Conservation (phyloP, 2,329 filamentous ascomycete species). For the Simplicillium aogashimaense region DNA sequence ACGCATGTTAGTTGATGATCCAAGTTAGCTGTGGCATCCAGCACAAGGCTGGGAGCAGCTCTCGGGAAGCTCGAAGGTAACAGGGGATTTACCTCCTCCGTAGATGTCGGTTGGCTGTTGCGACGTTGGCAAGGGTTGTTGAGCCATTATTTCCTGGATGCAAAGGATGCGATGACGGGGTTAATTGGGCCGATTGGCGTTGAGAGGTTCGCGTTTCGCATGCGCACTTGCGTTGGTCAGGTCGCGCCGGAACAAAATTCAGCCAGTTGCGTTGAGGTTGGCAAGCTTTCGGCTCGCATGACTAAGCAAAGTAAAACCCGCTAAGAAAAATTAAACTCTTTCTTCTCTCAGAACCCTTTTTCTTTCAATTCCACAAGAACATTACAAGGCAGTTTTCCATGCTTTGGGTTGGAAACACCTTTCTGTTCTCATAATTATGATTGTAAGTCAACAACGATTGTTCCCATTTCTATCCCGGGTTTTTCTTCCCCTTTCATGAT, state of each 20-base stretch:
- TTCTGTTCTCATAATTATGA: conserved; percentile 18
- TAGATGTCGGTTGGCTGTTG: conserved; percentile 53
- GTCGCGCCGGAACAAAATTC: conserved; percentile 23
- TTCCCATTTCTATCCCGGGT: conserved; percentile 1
- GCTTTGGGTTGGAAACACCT: background rate
- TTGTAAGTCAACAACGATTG: conserved; percentile 20
- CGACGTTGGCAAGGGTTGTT: conserved; percentile 45
- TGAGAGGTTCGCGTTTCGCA: conserved; percentile 1
- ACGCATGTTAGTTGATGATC: background rate
- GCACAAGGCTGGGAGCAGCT: too few relatives aligned
- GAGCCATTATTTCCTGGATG: conserved; percentile 34
- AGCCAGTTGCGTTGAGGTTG: conserved; percentile 16
- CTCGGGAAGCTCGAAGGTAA: too few relatives aligned
- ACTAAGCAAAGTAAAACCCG: conserved; percentile 4
- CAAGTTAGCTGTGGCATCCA: background rate
- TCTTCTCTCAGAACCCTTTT: background rate
- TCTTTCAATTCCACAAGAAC: background rate
- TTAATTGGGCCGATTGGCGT: conserved; percentile 15
- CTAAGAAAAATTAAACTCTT: conserved; percentile 3
- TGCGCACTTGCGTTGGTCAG: conserved; percentile 10
- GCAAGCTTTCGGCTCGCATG: conserved; percentile 2
- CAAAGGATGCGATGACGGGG: conserved; percentile 6
- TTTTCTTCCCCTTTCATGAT: conserved; percentile 21
- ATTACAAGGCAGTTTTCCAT: background rate
- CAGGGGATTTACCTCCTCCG: conserved; percentile 41